These are phyloP conservation scores for Gracilariopsis chorda DNA, from an alignment of 23 red algal genomes.

Conservation along the genomic window DNA sequence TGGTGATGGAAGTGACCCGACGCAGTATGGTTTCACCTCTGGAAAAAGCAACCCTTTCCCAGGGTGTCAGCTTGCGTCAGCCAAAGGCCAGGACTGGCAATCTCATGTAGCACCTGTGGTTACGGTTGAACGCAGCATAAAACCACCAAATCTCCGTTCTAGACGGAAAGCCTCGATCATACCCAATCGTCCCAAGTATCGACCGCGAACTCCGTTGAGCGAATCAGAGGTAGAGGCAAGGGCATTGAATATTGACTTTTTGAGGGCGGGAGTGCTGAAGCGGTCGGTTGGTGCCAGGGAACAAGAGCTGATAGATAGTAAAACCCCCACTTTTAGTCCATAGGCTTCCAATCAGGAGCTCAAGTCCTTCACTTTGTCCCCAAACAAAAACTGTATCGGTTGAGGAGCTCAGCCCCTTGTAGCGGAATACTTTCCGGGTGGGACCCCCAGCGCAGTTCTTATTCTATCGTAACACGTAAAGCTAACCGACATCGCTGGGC, in stretches of 20 bases:
- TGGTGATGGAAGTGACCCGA: not conserved
- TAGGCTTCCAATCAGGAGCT: constrained; percentile 17
- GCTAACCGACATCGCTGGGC: constrained; percentile 87
- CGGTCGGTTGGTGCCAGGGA: constrained; percentile 22
- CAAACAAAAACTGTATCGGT: no score
- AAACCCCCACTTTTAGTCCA: not conserved
- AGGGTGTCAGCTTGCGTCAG: not conserved
- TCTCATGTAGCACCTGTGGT: not conserved
- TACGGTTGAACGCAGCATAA: not conserved
- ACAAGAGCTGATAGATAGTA: constrained; percentile 6
- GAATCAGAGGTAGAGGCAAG: constrained; percentile 18
- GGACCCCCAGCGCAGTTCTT: constrained; percentile 61
- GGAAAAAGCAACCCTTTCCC: not conserved
- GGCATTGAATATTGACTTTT: constrained; percentile 21
- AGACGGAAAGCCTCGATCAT: not conserved
- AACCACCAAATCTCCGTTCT: not conserved
- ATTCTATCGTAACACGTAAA: constrained; percentile 93
- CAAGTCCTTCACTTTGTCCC: no score
- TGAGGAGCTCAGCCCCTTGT: constrained; percentile 66
- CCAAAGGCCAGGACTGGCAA: not conserved
- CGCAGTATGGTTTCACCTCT: not conserved
- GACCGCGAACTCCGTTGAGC: constrained; percentile 1
- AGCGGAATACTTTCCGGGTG: constrained; percentile 59
- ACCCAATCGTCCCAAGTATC: not conserved
- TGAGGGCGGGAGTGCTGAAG: constrained; percentile 20